phyloP scores from a whole-genome alignment of 495 filamentous ascomycete genomes.

The Tetracladium setigerum region DNA sequence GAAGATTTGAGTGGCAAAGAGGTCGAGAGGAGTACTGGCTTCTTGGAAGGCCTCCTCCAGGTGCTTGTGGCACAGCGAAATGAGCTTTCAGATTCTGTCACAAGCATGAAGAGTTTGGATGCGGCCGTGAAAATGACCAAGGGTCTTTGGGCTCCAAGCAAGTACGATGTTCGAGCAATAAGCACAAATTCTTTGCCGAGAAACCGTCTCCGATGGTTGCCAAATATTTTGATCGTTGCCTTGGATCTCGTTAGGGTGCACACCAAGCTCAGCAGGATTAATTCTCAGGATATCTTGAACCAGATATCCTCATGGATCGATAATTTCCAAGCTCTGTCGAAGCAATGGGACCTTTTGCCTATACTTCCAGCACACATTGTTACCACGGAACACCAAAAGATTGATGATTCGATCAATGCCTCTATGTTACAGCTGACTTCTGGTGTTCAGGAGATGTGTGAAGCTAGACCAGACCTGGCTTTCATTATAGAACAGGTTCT shows the following conservation, averaged over 20 bases:
- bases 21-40: conserved; percentile 67
- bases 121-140: conserved; percentile 29
- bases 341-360: conserved; percentile 39
- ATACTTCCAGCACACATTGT: conserved; percentile 45
- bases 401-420: conserved; percentile 36
- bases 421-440: conserved; percentile 35
- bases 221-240: conserved; percentile 36
- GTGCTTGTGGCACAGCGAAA: conserved; percentile 60
- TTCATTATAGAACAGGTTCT: conserved; percentile 57
- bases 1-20: conserved; percentile 77
- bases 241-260: conserved; percentile 48
- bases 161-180: conserved; percentile 4
- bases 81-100: conserved; percentile 37
- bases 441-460: conserved; percentile 34
- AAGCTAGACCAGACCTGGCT: conserved; percentile 47
- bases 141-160: conserved; percentile 13
- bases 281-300: conserved; percentile 32
- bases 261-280: conserved; percentile 45
- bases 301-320: conserved; percentile 43
- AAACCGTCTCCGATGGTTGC: conserved; percentile 38
- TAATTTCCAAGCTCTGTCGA: conserved; percentile 30
- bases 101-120: conserved; percentile 22
- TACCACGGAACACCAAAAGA: conserved; percentile 34
- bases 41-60: conserved; percentile 72
- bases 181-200: neutral